These are phyloP conservation scores for Podila epicladia DNA, from an alignment of 192 early-diverging fungal species.

Conservation along the genomic window DNA sequence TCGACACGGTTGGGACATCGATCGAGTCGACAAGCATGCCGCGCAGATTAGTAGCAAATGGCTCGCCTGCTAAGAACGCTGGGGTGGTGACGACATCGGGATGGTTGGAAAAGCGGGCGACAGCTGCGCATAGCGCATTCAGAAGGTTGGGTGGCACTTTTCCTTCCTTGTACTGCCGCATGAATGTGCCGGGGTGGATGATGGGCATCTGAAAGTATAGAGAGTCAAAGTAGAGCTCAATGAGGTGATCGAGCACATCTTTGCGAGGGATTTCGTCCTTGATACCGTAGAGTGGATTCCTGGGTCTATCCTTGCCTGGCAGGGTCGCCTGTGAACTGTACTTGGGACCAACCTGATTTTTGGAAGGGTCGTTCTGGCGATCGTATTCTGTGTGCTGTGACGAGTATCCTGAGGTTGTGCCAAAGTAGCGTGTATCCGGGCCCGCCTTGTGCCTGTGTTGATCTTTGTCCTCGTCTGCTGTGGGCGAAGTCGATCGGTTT, in stretches of 20 bases:
- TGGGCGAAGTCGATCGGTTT: conserved; percentile 1
- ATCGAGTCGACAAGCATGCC: conserved; percentile 51
- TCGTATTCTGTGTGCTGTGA: conserved; percentile 28
- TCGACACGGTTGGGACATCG: conserved; percentile 57
- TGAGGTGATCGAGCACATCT: conserved; percentile 61
- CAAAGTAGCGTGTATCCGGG: conserved; percentile 44
- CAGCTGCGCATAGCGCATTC: conserved; percentile 53
- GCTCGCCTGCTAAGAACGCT: conserved; percentile 61
- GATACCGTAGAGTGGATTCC: conserved; percentile 41
- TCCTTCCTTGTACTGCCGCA: conserved; percentile 50
- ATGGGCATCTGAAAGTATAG: conserved; percentile 57
- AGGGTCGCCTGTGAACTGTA: conserved; percentile 23
- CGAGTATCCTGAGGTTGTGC: conserved; percentile 34
- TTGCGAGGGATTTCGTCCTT: conserved; percentile 50
- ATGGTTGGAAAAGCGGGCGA: conserved; percentile 61
- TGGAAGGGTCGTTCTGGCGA: conserved; percentile 14
- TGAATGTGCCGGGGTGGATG: conserved; percentile 59
- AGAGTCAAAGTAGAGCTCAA: conserved; percentile 58
- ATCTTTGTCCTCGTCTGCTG: conserved; percentile 2
- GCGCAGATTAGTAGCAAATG: conserved; percentile 58
- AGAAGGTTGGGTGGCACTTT: conserved; percentile 58
- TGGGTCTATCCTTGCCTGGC: conserved; percentile 16
- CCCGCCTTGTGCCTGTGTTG: conserved; percentile 8
- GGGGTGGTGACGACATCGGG: conserved; percentile 57
- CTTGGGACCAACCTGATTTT: conserved; percentile 9